Percentiles rank a stretch among this genome's conserved stretches.
Evolutionary conservation across 2,329 filamentous ascomycete species (phyloP).

Genomic region (Sordariomycetes sp.): DNA sequence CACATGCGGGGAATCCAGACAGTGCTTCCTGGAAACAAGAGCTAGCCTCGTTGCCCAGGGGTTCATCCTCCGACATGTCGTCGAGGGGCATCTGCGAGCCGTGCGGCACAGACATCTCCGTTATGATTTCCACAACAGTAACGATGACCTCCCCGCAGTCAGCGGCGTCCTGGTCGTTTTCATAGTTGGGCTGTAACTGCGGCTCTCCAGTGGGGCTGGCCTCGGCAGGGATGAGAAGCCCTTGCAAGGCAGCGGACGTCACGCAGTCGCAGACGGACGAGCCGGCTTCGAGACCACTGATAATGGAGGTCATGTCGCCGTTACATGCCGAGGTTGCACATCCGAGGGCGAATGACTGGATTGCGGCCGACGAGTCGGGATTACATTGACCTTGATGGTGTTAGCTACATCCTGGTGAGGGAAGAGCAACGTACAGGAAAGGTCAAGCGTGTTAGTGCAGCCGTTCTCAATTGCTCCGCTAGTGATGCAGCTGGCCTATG

Average conservation of each 20-base stretch:
- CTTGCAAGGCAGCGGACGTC: neutral
- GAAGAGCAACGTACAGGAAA: neutral
- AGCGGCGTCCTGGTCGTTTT: neutral
- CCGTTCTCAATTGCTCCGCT: neutral
- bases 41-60: neutral
- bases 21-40: neutral
- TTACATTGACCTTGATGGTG: neutral
- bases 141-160: neutral
- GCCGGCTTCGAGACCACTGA: neutral
- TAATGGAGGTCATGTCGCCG: neutral
- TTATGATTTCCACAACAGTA: neutral
- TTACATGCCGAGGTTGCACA: neutral
- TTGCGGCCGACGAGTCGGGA: neutral
- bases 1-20: neutral
- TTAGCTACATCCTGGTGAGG: neutral
- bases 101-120: neutral
- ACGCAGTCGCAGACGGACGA: slow-evolving; percentile 1
- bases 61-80: neutral
- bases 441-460: slow-evolving; percentile 1
- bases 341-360: neutral
- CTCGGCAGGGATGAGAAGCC: neutral
- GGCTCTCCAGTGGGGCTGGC: neutral
- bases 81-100: neutral
- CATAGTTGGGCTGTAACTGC: neutral
- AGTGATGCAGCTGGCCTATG: slow-evolving; percentile 1